Evolutionary conservation across 768 basidiomycete species (phyloP).

Genomic region (Lyophyllum decastes): DNA sequence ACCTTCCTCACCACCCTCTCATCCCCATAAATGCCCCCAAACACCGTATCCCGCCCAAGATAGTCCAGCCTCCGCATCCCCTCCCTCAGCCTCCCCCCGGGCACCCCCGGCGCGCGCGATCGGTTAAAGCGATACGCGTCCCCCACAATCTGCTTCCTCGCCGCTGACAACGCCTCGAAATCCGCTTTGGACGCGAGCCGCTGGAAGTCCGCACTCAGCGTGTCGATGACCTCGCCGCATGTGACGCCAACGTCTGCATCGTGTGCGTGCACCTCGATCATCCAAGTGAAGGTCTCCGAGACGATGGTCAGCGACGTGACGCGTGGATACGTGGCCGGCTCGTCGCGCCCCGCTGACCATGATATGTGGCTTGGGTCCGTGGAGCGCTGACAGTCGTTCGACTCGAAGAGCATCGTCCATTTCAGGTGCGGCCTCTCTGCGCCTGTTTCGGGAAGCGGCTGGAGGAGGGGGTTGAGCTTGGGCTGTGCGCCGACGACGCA

Average conservation of each 20-base stretch:
- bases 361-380: slow-evolving; percentile 60
- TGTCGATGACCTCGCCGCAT: slow-evolving; percentile 66
- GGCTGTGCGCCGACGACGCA: slow-evolving; percentile 48
- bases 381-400: slow-evolving; percentile 61
- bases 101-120: slow-evolving; percentile 60
- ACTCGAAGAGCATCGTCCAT: slow-evolving; percentile 76
- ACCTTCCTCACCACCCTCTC: slow-evolving; percentile 42
- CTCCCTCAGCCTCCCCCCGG: slow-evolving; percentile 66
- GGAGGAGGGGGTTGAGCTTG: slow-evolving; percentile 63
- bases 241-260: slow-evolving; percentile 56
- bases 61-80: slow-evolving; percentile 71
- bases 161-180: slow-evolving; percentile 40
- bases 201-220: slow-evolving; percentile 51
- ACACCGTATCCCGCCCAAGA: slow-evolving; percentile 58
- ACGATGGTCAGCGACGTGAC: slow-evolving; percentile 52
- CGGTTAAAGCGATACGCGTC: slow-evolving; percentile 67
- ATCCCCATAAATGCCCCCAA: slow-evolving; percentile 59
- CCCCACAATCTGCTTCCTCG: slow-evolving; percentile 43
- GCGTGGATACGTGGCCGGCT: slow-evolving; percentile 69
- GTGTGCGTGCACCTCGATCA: slow-evolving; percentile 46
- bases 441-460: slow-evolving; percentile 40
- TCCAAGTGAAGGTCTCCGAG: slow-evolving; percentile 57
- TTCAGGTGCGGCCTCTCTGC: slow-evolving; percentile 52
- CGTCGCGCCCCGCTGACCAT: slow-evolving; percentile 65
- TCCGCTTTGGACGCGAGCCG: slow-evolving; percentile 53